A percentile compares a stretch with the other conserved stretches of the same genome.
These are phyloP conservation scores for Saccharomycopsis synnaedendra DNA, from an alignment of 805 yeast genomes.

Conservation along the genomic window DNA sequence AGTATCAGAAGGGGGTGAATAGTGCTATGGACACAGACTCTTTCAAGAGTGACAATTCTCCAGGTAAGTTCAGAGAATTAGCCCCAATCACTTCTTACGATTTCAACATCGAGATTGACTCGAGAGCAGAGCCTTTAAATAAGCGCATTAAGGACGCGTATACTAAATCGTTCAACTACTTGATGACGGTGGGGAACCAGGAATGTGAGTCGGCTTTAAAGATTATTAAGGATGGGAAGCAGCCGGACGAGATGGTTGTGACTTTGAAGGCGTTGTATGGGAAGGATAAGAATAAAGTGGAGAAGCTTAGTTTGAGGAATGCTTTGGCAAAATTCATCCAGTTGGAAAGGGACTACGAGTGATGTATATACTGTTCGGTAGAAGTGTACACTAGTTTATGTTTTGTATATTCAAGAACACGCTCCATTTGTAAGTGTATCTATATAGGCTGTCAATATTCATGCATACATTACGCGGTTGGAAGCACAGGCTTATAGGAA, in stretches of 20 bases:
- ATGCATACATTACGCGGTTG: no score
- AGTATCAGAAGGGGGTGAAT: neutral
- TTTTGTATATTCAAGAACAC: no score
- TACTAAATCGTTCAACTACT: conserved; percentile 60
- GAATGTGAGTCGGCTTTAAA: conserved; percentile 52
- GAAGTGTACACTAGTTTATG: no score
- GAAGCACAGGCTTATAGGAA: neutral
- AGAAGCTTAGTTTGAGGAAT: conserved; percentile 36
- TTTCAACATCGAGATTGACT: conserved; percentile 69
- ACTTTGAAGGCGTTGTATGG: conserved; percentile 16
- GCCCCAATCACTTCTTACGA: conserved; percentile 40
- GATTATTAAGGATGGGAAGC: conserved; percentile 24
- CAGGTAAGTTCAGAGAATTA: conserved; percentile 26
- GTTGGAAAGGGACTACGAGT: conserved; percentile 31
- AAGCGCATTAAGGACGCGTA: conserved; percentile 72
- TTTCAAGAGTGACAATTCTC: conserved; percentile 6
- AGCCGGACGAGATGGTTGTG: neutral
- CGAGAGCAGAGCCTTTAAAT: conserved; percentile 68
- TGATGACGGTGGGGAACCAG: conserved; percentile 79
- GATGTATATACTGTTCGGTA: neutral
- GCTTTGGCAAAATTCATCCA: conserved; percentile 40
- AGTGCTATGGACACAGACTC: conserved; percentile 3
- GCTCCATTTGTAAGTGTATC: no score
- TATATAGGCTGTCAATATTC: no score
- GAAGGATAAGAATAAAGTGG: conserved; percentile 29